Base-by-base conservation (phyloP, 202 grass and related monocot species). In the Brachypodium distachyon region DNA sequence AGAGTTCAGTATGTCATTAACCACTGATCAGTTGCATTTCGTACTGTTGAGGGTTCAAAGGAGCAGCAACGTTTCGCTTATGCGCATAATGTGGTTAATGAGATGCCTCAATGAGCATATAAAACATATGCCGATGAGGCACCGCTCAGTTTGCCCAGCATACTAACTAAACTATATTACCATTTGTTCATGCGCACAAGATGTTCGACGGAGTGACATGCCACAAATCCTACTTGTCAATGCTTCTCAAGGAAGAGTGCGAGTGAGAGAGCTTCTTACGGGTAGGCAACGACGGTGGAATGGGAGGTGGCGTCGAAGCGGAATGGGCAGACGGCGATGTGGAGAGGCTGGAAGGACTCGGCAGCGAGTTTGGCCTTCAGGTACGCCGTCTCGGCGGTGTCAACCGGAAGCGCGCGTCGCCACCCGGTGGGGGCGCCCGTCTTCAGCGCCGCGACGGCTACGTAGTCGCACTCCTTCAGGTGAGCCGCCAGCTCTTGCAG, bases 291-390 rank as follows among this genome's bases (percentile, higher is more conserved):
- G 49, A 94, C 69, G 23, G 82, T 90, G 12, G 84, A 82, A 2
- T 21, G 17, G 54, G 76, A 80, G 23, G 81, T n/a, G 9, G 62
- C 34, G 8, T 72, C 63, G 31, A 92, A 6, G 33, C 66, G 70
- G 84, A 98, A 94, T 25, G 91, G 95, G 77, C 91, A 98, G 50
- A 98, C 43, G n/a, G 91, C 72, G 34, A 98, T 25, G 62, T 98
- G 92, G 40, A 95, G 82, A 1, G 93, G 82, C 83, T 95, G 81
- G 37, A 90, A 98, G 34, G 95, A 90, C 80, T 98, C 91, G 1
- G 95, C 91, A 3, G 95, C 78, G 65, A 78, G 70, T 71, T 88
- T 98, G 49, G 95, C 87, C 77, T 95, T 98, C 18, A 90, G 76
- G 54, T 98, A 98, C 9, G 85, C 85, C 21, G 91, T 92, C 70